phyloP scores from a whole-genome alignment of 768 basidiomycete genomes.

The Psilocybe subaeruginosa region DNA sequence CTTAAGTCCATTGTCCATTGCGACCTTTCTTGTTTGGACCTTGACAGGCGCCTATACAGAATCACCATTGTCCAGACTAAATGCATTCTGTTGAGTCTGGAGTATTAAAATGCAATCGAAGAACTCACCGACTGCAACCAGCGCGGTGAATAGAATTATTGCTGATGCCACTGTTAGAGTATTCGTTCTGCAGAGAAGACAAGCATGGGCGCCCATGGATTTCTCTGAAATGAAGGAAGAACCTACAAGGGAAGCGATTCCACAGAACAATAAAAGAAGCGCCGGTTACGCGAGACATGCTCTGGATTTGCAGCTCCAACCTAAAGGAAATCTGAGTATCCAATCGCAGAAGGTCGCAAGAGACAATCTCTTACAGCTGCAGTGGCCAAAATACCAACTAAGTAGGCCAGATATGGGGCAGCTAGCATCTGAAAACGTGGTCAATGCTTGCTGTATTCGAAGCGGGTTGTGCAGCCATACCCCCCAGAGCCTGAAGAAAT shows the following conservation, averaged over 20 bases:
- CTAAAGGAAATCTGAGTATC: conserved; percentile 21
- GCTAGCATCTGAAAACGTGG: conserved; percentile 37
- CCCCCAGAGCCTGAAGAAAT: conserved; percentile 36
- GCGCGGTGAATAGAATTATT: conserved; percentile 38
- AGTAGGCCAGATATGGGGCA: conserved; percentile 43
- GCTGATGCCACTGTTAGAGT: conserved; percentile 43
- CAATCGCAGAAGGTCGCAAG: too few relatives aligned
- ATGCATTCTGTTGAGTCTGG: neutral
- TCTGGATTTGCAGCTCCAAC: conserved; percentile 39
- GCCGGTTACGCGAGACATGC: conserved; percentile 45
- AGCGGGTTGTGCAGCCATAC: conserved; percentile 28
- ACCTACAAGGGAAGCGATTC: conserved; percentile 38
- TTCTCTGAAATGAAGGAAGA: neutral
- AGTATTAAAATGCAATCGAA: neutral
- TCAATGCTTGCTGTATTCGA: neutral
- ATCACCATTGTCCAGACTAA: conserved; percentile 45
- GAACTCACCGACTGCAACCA: conserved; percentile 41
- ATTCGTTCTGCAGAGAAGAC: conserved; percentile 34
- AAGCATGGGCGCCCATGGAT: too few relatives aligned
- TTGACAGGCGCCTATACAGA: conserved; percentile 36
- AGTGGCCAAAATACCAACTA: conserved; percentile 39
- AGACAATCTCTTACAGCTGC: conserved; percentile 35
- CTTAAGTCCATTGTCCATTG: conserved; percentile 40
- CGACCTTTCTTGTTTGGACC: conserved; percentile 23
- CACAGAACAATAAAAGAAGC: conserved; percentile 57